Base-by-base conservation (phyloP, 2,329 filamentous ascomycete genomes). In the Lizonia empirigonia region DNA sequence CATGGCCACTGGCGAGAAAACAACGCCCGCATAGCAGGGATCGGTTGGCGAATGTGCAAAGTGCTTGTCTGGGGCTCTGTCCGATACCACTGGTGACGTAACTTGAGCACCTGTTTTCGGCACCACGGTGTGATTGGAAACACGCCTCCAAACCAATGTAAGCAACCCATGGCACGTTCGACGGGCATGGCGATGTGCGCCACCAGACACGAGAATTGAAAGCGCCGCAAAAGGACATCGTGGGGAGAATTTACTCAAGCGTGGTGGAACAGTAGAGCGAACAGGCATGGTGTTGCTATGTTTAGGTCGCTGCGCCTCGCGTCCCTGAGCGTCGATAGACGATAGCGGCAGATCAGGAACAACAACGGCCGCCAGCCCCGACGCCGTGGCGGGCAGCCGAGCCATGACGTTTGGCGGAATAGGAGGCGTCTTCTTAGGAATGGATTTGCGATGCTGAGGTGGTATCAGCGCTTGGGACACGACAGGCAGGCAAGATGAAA, bases 231-330 rank as follows among this genome's bases (percentile, higher is more conserved):
- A 45, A 58, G 49, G 61, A 58, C 54, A 58, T 58, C 51, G 57
- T 49, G 47, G 44, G 42, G 41, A 55, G 51, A 56, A 45, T 56
- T 35, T 38, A 23, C 29, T 46, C 54, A 48, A 53, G 53, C 50
- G 49, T 51, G 23, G 46, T 52, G 50, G 37, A 53, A 56, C 55
- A 58, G 44, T 22, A 58, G 53, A 39, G 59, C 49, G 50, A 53
- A 56, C 44, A 33, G 50, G 53, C 40, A 19, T 65, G 64, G 63
- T 55, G 67, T 59, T 69, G 56, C 69, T 70, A 71, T 69, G 42
- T 70, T 67, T 67, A 58, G 63, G 59, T 45, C 52, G 64, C 69
- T 71, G 66, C 66, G 70, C 70, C 61, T 51, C 46, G 48, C 55
- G 55, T 62, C 59, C 62, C 63, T 62, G 62, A 63, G 49, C 38